A percentile compares a stretch with the other conserved stretches of the same genome.
These are phyloP conservation scores for Aschersonia sp. DNA, from an alignment of 2,329 filamentous ascomycete species.

Conservation along the genomic window DNA sequence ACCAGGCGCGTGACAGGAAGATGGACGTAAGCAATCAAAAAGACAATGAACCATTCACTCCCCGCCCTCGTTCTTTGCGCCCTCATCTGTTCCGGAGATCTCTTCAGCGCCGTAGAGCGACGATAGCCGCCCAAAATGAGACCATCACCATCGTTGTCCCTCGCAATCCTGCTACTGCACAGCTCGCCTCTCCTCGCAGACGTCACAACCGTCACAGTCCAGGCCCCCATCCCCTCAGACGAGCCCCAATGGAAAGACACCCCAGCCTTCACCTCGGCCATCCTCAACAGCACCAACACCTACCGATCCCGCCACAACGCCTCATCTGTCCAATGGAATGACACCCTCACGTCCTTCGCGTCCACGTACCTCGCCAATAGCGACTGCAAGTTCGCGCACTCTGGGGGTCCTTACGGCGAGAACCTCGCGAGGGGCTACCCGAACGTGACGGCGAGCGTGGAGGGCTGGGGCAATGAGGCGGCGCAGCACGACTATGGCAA, in stretches of 20 bases:
- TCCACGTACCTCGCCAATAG: constrained; percentile 27
- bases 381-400: constrained; percentile 37
- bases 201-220: constrained; percentile 1
- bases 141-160: not conserved
- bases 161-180: not conserved
- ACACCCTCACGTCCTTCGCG: constrained; percentile 43
- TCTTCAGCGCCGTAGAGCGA: too few species aligned
- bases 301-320: constrained; percentile 53
- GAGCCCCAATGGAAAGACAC: constrained; percentile 2
- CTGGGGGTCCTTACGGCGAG: constrained; percentile 53
- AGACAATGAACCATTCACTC: too few species aligned
- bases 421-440: constrained; percentile 57
- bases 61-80: too few species aligned
- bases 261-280: constrained; percentile 29
- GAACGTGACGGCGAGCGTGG: constrained; percentile 43
- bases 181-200: not conserved
- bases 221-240: constrained; percentile 1
- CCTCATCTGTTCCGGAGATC: too few species aligned
- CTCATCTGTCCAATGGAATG: constrained; percentile 46
- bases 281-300: constrained; percentile 52
- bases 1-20: too few species aligned
- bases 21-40: too few species aligned
- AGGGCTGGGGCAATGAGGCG: constrained; percentile 46
- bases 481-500: constrained; percentile 41
- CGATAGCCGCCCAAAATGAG: too few species aligned